Conservation (phyloP, 2,329 filamentous ascomycete species). For the Xylaria sp. region DNA sequence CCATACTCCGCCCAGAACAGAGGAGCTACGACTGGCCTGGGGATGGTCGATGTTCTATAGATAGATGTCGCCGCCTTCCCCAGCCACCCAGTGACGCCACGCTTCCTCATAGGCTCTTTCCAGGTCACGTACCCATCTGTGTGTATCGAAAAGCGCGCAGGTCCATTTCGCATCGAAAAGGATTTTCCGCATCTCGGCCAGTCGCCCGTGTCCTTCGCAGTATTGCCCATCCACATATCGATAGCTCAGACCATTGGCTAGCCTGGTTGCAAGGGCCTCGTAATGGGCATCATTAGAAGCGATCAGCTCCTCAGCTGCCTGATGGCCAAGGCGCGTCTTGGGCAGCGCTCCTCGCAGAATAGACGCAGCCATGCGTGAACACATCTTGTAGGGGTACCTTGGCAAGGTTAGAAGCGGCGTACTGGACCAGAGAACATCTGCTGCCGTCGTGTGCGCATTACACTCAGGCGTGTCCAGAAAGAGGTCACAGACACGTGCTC, state of each 20-base stretch:
- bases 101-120: slow-evolving; percentile 87
- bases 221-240: slow-evolving; percentile 45
- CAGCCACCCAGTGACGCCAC: slow-evolving; percentile 85
- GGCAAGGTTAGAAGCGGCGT: slow-evolving; percentile 90
- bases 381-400: slow-evolving; percentile 97
- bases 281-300: slow-evolving; percentile 80
- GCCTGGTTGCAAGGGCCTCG: slow-evolving; percentile 71
- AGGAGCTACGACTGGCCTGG: slow-evolving; percentile 1
- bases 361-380: slow-evolving; percentile 94
- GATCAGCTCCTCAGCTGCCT: slow-evolving; percentile 75
- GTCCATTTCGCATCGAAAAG: slow-evolving; percentile 83
- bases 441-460: slow-evolving; percentile 96
- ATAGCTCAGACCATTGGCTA: slow-evolving; percentile 69
- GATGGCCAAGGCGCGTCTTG: slow-evolving; percentile 65
- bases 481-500: slow-evolving; percentile 88
- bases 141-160: slow-evolving; percentile 88
- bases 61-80: slow-evolving; percentile 91
- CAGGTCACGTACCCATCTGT: slow-evolving; percentile 85
- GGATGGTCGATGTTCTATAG: slow-evolving; percentile 45
- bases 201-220: slow-evolving; percentile 64
- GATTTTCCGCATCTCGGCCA: slow-evolving; percentile 78
- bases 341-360: slow-evolving; percentile 90
- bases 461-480: slow-evolving; percentile 98
- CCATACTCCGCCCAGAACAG: slow-evolving; percentile 6
- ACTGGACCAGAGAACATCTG: slow-evolving; percentile 94